phyloP scores from a whole-genome alignment of 495 filamentous ascomycete genomes.

The Neurospora sp. region DNA sequence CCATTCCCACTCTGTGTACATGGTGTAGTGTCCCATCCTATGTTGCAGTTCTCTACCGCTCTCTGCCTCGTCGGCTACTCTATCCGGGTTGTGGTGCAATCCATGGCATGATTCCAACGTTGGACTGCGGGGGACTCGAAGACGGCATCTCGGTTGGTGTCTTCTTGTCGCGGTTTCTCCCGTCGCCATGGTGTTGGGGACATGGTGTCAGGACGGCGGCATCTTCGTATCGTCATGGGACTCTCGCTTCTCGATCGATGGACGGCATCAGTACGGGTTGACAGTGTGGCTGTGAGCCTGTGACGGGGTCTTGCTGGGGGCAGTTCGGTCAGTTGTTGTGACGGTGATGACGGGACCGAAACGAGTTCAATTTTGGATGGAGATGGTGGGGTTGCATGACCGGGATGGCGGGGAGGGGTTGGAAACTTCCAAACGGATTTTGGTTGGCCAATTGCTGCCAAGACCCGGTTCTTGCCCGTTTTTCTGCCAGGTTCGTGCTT shows the following conservation, averaged over 20 bases:
- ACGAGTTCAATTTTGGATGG: not conserved
- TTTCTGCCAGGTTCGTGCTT: not conserved
- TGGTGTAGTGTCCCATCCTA: not conserved
- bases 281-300: not conserved
- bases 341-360: not conserved
- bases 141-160: not conserved
- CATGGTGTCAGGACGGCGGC: not conserved
- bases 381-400: not conserved
- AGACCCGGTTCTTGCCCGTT: not conserved
- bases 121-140: not conserved
- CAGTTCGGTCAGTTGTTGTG: not conserved
- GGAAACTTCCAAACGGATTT: not conserved
- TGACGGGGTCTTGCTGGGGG: not conserved
- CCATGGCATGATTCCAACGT: not conserved
- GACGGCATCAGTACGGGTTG: not conserved
- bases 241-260: constrained; percentile 1
- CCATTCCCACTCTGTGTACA: not conserved
- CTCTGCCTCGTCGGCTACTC: not conserved
- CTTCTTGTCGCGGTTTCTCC: not conserved
- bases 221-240: not conserved
- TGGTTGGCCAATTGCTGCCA: not conserved
- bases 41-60: not conserved
- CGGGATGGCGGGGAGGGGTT: not conserved
- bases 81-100: not conserved
- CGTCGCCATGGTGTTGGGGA: constrained; percentile 1